These are phyloP conservation scores for Fusarium secorum DNA, from an alignment of 2,329 filamentous ascomycete genomes.

Conservation along the genomic window DNA sequence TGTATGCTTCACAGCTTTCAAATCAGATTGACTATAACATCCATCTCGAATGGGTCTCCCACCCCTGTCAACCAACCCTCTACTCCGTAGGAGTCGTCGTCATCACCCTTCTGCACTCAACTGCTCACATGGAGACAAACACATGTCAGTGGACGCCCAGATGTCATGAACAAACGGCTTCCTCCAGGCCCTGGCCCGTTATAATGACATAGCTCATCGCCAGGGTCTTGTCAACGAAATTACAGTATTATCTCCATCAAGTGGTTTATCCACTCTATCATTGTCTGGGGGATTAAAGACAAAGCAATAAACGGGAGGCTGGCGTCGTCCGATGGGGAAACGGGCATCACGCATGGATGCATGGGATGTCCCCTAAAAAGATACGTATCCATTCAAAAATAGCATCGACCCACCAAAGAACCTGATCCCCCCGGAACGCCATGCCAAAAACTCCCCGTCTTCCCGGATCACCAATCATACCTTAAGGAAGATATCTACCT, in stretches of 20 bases:
- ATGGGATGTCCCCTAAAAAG: conserved; percentile 7
- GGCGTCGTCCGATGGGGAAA: conserved; percentile 14
- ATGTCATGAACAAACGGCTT: neutral
- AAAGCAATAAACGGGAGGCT: conserved; percentile 1
- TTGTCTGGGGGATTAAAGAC: neutral
- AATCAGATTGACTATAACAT: neutral
- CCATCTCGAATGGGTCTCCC: conserved; percentile 3
- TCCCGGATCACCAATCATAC: conserved; percentile 2
- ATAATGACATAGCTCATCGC: conserved; percentile 6
- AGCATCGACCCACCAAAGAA: conserved; percentile 19
- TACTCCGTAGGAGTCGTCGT: conserved; percentile 34
- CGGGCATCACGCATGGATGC: neutral
- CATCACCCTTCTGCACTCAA: conserved; percentile 15
- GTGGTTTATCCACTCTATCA: neutral
- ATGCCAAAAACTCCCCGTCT: conserved; percentile 15
- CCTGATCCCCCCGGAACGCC: neutral
- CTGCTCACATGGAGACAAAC: neutral
- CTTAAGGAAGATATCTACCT: neutral
- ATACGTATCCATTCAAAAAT: conserved; percentile 12
- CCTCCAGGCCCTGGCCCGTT: neutral
- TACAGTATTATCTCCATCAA: neutral
- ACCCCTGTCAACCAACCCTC: conserved; percentile 9
- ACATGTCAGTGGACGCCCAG: neutral
- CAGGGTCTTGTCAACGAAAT: conserved; percentile 6
- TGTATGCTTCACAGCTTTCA: neutral